Conservation (phyloP, 495 filamentous ascomycete genomes). For the Friedmanniomyces simplex region DNA sequence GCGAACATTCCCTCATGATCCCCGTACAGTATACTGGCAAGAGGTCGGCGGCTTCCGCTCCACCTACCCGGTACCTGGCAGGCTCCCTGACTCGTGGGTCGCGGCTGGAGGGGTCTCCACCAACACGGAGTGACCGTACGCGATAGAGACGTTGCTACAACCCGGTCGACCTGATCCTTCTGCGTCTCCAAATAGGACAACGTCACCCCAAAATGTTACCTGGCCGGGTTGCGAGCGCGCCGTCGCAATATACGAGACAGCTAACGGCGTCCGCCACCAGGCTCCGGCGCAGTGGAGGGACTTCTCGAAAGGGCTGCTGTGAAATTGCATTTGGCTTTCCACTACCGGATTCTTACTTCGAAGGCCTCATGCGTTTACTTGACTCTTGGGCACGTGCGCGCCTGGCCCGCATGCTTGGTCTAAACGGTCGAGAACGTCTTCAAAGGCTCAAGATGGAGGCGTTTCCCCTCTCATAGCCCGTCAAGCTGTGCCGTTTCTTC, state of each 20-base stretch:
- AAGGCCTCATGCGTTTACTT: no score
- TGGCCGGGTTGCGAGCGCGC: neutral
- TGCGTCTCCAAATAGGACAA: neutral
- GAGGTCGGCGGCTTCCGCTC: neutral
- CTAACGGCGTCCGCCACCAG: neutral
- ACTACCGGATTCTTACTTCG: no score
- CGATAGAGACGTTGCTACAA: neutral
- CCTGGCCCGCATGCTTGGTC: no score
- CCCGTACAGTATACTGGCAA: no score
- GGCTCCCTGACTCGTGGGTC: neutral
- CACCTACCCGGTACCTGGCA: neutral
- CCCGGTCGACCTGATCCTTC: neutral
- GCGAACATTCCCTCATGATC: no score
- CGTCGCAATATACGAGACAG: neutral
- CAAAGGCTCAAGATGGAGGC: no score
- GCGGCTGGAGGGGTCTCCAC: neutral
- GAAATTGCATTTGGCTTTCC: neutral
- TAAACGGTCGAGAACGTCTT: no score
- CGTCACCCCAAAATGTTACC: neutral
- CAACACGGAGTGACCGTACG: neutral
- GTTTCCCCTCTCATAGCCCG: no score
- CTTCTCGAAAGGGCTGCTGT: neutral
- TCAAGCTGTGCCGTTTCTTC: neutral
- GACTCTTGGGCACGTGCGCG: no score
- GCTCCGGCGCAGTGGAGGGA: neutral